Evolutionary conservation across 805 yeast species (phyloP).

Genomic region (Barnettozyma californica): DNA sequence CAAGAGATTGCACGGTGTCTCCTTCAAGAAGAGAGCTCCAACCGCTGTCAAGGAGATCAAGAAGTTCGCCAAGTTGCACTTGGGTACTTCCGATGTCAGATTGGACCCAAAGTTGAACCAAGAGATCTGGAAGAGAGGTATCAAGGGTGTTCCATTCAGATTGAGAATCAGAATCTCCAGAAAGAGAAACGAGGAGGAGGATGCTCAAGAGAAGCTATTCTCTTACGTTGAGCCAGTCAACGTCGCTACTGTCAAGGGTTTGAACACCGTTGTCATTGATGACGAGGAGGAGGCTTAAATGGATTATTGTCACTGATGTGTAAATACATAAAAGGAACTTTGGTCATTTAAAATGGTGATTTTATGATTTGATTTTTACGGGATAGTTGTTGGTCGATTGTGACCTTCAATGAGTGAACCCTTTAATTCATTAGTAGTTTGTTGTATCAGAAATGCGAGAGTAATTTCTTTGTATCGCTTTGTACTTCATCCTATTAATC

Average conservation of each 20-base stretch:
- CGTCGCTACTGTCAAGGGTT: constrained; percentile 95
- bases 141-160: constrained; percentile 98
- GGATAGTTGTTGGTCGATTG: constrained; percentile 11
- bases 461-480: neutral
- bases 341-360: constrained; percentile 8
- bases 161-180: constrained; percentile 97
- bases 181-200: constrained; percentile 99
- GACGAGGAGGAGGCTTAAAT: constrained; percentile 37
- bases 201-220: constrained; percentile 95
- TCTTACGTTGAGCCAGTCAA: constrained; percentile 96
- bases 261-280: constrained; percentile 95
- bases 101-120: constrained; percentile 98
- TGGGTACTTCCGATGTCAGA: constrained; percentile 99
- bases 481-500: neutral
- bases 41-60: constrained; percentile 98
- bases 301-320: constrained; percentile 1
- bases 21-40: constrained; percentile 99
- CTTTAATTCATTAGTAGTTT: constrained; percentile 12
- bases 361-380: constrained; percentile 2
- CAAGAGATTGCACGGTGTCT: constrained; percentile 98
- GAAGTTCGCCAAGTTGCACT: constrained; percentile 96
- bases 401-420: constrained; percentile 13
- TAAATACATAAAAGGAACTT: constrained; percentile 7
- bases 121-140: constrained; percentile 99
- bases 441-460: constrained; percentile 3